Evolutionary conservation across 1,284 basidiomycete species (phyloP), one percentile per base, ranked within the genome.

Genomic region (Cronartium quercuum): DNA sequence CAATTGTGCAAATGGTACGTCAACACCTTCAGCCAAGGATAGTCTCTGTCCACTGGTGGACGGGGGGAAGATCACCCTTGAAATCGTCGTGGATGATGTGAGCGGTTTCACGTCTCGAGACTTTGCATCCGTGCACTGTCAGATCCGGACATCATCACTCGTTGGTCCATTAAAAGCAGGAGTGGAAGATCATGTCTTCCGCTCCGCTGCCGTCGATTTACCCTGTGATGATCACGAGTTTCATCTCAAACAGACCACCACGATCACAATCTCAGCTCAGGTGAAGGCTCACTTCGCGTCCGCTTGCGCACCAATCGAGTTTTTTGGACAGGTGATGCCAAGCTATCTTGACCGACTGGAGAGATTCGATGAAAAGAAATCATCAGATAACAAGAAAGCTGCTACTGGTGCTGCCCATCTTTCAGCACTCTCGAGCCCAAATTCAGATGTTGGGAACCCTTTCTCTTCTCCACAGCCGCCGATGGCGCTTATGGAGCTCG

Each of bases 291-390:
- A 92, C 81, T 82, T 95, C 34, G 85, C 87, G 34, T 84, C 87
- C 76, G 88, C 88, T 12, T 91, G 92, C 80, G 91, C 89, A 0
- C 88, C 89, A 0, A 86, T 97, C 79, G 91, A 94, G 79, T 91
- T 96, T 81, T 96, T 93, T 77, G 93, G 91, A 7, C 85, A 88
- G 7, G 85, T 90, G 58, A 88, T 87, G 68, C 86, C 90, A 5
- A 90, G 88, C 13, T 96, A 94, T 82, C 82, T 97, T 75, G 90
- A 91, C 77, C 87, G 91, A 9, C 84, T 96, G 82, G 91, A 94
- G 80, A 86, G 91, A 60, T 96, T 92, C 91, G 93, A 95, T 80
- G 90, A 92, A 80, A 85, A 91, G 90, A 68, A 91, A 92, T 77
- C 85, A 87, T 73, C 87, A 87, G 77, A 77, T 79, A 77, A 71